Conservation (phyloP, 495 filamentous ascomycete species). For the Lasiosphaeria miniovina region DNA sequence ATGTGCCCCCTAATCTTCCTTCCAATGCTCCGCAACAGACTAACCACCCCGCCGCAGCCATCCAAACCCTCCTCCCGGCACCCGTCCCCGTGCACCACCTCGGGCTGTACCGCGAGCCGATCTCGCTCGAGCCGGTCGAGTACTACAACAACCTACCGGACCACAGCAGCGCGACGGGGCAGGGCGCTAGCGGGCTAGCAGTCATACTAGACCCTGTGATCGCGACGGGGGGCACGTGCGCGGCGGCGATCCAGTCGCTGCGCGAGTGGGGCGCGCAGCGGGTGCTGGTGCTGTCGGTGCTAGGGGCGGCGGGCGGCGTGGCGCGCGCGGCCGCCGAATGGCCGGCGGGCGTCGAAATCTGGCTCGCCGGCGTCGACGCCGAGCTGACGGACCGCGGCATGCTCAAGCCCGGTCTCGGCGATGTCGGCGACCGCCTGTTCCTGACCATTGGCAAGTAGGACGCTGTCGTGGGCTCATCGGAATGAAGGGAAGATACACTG, state of each 20-base stretch:
- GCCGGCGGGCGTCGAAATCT: constrained; percentile 72
- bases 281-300: constrained; percentile 73
- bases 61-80: constrained; percentile 76
- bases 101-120: constrained; percentile 85
- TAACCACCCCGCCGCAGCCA: constrained; percentile 45
- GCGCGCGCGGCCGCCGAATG: constrained; percentile 67
- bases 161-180: constrained; percentile 39
- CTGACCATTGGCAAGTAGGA: constrained; percentile 84
- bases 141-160: constrained; percentile 98
- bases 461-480: neutral
- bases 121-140: constrained; percentile 83
- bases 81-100: constrained; percentile 88
- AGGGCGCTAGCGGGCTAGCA: constrained; percentile 49
- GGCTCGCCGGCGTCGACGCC: constrained; percentile 76
- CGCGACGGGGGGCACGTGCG: constrained; percentile 86
- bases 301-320: constrained; percentile 68
- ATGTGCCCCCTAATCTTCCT: constrained; percentile 11
- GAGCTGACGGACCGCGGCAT: constrained; percentile 73
- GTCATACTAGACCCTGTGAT: constrained; percentile 90
- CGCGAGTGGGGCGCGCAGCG: constrained; percentile 84
- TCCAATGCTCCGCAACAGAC: constrained; percentile 9
- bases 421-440: constrained; percentile 91
- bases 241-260: constrained; percentile 84
- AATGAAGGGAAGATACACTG: neutral
- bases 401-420: constrained; percentile 87